Evolutionary conservation across 1,284 basidiomycete genomes (phyloP), one percentile per base, ranked within the genome.

Genomic region (Coniferiporia sulphurascens): DNA sequence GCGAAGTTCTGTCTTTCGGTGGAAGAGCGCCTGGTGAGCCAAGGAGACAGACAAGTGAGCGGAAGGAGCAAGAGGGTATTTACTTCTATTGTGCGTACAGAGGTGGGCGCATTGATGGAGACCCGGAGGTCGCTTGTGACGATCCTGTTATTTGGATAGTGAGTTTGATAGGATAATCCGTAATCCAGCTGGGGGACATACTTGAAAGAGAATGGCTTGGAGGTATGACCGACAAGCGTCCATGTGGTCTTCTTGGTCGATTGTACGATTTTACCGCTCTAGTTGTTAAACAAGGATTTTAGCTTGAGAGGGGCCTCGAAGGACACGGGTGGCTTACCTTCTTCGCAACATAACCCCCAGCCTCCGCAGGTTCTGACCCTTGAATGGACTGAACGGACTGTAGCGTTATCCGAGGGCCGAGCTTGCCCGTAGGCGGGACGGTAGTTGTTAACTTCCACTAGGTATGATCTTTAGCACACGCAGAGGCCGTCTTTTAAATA

Each of bases 171-270:
- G 27, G n/a, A 27, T 15, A 46, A 36, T 21, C 22, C 45, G 32
- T 12, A 58, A n/a, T 10, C 50, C 9, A 17, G 22, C 21, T 7
- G 17, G 38, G 38, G 49, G 6, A 48, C 38, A 34, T 32, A 56
- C 59, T 60, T 60, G 38, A 56, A 60, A 10, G 59, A 46, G 19
- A 56, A 60, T 7, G 59, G 59, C 43, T 56, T 60, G n/a, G 19
- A 46, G 27, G 44, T 32, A 41, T 56, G 48, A 8, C 54, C 54
- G 15, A 52, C 49, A 38, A 60, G 54, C 15, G 43, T 52, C 59
- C 59, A 60, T 3, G 59, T 34, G 19, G 34, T 44, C 19, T 56
- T 60, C 19, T 46, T 56, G 15, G 22, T 56, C 15, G 59, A 44
- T 35, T 56, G 59, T 21, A 56, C 45, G 44, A 60, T 48, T 44